Percentiles rank a stretch among this genome's conserved stretches.
Evolutionary conservation across 2,329 filamentous ascomycete genomes (phyloP).

Genomic region (Arthrinium phaeospermum): DNA sequence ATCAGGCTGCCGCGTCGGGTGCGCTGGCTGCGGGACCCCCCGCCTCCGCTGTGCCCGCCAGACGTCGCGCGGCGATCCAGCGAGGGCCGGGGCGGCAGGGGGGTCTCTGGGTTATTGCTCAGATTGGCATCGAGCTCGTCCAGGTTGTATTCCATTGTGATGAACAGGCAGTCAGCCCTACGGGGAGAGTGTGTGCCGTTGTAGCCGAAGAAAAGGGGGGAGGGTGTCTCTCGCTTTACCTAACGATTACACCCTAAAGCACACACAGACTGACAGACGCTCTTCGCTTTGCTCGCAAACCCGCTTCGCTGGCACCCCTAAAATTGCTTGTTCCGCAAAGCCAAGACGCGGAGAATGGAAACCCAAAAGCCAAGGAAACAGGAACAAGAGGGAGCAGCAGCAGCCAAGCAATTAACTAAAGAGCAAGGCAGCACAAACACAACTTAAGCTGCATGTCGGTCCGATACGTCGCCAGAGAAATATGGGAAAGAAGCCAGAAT

Average conservation of each 20-base stretch:
- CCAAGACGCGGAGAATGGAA: slow-evolving; percentile 12
- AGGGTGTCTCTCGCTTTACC: background rate
- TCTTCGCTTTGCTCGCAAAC: background rate
- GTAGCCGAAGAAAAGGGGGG: background rate
- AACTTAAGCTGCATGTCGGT: background rate
- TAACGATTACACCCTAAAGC: background rate
- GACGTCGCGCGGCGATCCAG: slow-evolving; percentile 27
- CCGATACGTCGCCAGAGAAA: background rate
- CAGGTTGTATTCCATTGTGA: slow-evolving; percentile 35
- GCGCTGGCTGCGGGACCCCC: slow-evolving; percentile 4
- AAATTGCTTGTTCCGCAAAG: slow-evolving; percentile 5
- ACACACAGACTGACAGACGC: background rate
- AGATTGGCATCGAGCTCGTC: slow-evolving; percentile 37
- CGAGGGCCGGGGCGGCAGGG: background rate
- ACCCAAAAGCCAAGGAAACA: slow-evolving; percentile 5
- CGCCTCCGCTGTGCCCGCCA: slow-evolving; percentile 26
- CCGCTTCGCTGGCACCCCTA: background rate
- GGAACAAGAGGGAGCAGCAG: slow-evolving; percentile 4
- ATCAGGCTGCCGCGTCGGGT: slow-evolving; percentile 37
- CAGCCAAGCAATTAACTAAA: slow-evolving; percentile 16
- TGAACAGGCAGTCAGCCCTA: background rate
- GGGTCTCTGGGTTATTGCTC: slow-evolving; percentile 27
- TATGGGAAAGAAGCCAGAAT: slow-evolving; percentile 3
- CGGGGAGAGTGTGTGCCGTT: background rate
- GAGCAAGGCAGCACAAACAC: background rate